These are phyloP conservation scores for Amaranthus palmeri DNA, from an alignment of 148 eudicot species.

Conservation along the genomic window DNA sequence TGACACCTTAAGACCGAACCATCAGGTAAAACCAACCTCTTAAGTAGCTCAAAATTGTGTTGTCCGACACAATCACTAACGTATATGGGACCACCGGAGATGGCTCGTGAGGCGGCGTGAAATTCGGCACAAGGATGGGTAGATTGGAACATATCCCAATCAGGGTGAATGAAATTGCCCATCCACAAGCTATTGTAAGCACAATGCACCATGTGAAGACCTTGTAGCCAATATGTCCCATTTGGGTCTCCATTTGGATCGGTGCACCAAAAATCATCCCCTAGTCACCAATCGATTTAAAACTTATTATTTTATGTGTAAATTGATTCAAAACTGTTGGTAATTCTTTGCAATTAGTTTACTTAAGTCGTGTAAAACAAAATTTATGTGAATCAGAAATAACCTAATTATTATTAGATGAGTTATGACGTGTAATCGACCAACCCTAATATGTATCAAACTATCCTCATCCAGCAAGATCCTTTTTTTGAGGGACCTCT, in stretches of 20 bases:
- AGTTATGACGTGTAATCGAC: too few relatives aligned
- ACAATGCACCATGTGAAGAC: constrained; percentile 87
- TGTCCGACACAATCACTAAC: constrained; percentile 76
- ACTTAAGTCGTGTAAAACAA: too few relatives aligned
- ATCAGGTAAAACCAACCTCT: constrained; percentile 67
- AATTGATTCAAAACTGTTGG: too few relatives aligned
- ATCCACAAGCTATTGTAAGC: constrained; percentile 90
- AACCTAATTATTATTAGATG: too few relatives aligned
- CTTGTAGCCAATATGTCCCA: constrained; percentile 73
- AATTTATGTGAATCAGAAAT: too few relatives aligned
- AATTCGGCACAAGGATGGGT: constrained; percentile 83
- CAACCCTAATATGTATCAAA: too few relatives aligned
- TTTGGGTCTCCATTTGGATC: constrained; percentile 78
- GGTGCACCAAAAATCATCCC: constrained; percentile 86
- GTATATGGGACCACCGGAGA: constrained; percentile 82
- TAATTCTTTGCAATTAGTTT: too few relatives aligned
- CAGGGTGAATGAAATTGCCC: constrained; percentile 91
- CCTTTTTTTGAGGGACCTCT: too few relatives aligned
- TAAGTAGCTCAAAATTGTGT: constrained; percentile 67
- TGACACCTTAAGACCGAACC: constrained; percentile 68
- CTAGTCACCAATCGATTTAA: constrained; percentile 19
- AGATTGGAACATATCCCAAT: constrained; percentile 96
- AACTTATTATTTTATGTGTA: too few relatives aligned
- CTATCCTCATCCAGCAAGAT: too few relatives aligned
- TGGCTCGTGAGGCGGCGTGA: constrained; percentile 85